These are phyloP conservation scores for Alternaria sp. DNA, from an alignment of 2,329 filamentous ascomycete species.

Conservation along the genomic window DNA sequence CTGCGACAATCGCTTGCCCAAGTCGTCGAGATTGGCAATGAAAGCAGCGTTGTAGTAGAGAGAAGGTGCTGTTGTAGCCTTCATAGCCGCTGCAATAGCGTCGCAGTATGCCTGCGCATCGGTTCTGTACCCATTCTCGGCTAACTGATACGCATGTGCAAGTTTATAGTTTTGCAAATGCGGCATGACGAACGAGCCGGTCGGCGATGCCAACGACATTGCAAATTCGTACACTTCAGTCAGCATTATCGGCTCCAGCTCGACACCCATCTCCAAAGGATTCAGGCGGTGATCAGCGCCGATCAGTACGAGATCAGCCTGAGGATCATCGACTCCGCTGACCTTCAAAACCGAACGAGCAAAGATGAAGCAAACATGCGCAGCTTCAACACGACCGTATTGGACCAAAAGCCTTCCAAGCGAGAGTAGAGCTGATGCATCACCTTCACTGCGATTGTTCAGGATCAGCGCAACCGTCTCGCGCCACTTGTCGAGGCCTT, in stretches of 20 bases:
- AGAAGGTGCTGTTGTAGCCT: constrained; percentile 81
- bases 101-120: constrained; percentile 95
- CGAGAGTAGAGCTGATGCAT: constrained; percentile 78
- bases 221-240: constrained; percentile 97
- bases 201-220: constrained; percentile 70
- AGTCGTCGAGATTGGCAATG: constrained; percentile 80
- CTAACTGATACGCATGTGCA: constrained; percentile 82
- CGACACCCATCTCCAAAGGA: constrained; percentile 76
- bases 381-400: constrained; percentile 89
- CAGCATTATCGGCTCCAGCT: constrained; percentile 88
- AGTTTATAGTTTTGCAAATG: constrained; percentile 93
- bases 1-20: constrained; percentile 83
- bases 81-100: constrained; percentile 77
- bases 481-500: constrained; percentile 91
- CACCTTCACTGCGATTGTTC: constrained; percentile 85
- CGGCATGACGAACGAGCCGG: constrained; percentile 68
- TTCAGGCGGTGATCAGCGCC: constrained; percentile 82
- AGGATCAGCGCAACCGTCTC: constrained; percentile 88
- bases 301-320: constrained; percentile 80
- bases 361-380: constrained; percentile 93
- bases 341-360: constrained; percentile 76
- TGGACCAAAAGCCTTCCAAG: constrained; percentile 83
- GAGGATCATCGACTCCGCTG: constrained; percentile 83
- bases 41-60: constrained; percentile 84
- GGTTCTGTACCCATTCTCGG: constrained; percentile 81